Evolutionary conservation across 495 filamentous ascomycete genomes (phyloP).

Genomic region (Penicillium bialowiezense): DNA sequence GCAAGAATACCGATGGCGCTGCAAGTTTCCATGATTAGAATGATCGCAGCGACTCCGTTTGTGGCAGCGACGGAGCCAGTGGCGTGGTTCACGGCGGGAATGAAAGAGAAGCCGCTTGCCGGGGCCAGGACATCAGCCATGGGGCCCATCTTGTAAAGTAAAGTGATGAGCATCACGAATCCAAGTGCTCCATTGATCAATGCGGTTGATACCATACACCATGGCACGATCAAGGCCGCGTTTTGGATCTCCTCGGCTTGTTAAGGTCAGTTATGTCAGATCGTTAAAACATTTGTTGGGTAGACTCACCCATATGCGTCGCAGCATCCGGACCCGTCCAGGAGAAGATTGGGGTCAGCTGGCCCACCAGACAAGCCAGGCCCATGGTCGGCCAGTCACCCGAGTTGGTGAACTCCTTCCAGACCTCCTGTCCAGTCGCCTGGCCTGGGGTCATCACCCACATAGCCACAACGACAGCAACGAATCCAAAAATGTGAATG

Average conservation of each 20-base stretch:
- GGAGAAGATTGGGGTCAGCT: constrained; percentile 39
- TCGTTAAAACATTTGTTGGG: background rate
- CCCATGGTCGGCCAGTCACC: constrained; percentile 45
- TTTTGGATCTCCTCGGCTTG: constrained; percentile 49
- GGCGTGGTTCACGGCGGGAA: constrained; percentile 34
- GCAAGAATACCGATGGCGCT: constrained; percentile 40
- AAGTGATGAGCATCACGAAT: constrained; percentile 42
- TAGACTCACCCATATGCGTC: constrained; percentile 35
- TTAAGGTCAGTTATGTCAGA: constrained; percentile 5
- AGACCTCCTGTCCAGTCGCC: constrained; percentile 31
- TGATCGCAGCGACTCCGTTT: constrained; percentile 36
- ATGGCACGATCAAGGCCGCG: constrained; percentile 42
- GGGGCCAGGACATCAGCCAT: constrained; percentile 30
- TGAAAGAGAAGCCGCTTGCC: constrained; percentile 36
- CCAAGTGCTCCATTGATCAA: constrained; percentile 42
- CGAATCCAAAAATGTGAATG: constrained; percentile 47
- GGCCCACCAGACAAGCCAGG: constrained; percentile 42
- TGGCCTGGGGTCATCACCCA: constrained; percentile 40
- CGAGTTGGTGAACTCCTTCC: constrained; percentile 44
- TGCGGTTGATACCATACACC: constrained; percentile 43
- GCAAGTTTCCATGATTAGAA: constrained; percentile 39
- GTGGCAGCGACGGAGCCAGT: constrained; percentile 27
- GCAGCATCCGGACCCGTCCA: constrained; percentile 40
- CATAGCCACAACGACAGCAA: constrained; percentile 48
- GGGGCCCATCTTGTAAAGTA: constrained; percentile 44